Percentiles rank a stretch among this genome's conserved stretches.
These are phyloP conservation scores for Euphorbia pulcherrima DNA, from an alignment of 345 rosid genomes.

Conservation along the genomic window DNA sequence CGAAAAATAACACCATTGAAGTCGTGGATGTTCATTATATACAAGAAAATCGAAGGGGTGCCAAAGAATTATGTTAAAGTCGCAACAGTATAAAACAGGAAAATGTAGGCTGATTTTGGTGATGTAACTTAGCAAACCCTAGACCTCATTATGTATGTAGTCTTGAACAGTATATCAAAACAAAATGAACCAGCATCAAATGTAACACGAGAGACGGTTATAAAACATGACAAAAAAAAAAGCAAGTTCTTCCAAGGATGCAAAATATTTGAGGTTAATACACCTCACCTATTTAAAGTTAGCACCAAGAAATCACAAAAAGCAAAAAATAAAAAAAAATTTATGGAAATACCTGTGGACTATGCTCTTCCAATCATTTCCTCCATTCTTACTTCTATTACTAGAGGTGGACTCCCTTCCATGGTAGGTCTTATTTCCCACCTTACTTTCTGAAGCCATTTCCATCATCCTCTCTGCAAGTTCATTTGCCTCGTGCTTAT, in stretches of 20 bases:
- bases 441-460: conserved; percentile 55
- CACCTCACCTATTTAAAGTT: neutral
- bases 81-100: neutral
- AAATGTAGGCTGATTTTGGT: neutral
- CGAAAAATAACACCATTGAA: neutral
- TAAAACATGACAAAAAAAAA: neutral
- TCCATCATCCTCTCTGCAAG: conserved; percentile 88
- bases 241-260: neutral
- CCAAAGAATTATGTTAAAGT: neutral
- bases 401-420: conserved; percentile 24
- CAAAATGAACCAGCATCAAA: neutral
- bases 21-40: neutral
- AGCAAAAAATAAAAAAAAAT: neutral
- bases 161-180: neutral
- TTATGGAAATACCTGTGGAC: conserved; percentile 58
- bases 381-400: conserved; percentile 36
- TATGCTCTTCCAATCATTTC: conserved; percentile 56
- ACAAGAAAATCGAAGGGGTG: neutral
- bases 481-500: conserved; percentile 62
- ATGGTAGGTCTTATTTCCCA: conserved; percentile 37
- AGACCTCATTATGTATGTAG: neutral
- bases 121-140: neutral
- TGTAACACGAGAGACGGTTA: neutral
- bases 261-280: neutral
- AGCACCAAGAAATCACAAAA: conserved; percentile 14